These are phyloP conservation scores for Colletotrichum endophyticum DNA, from an alignment of 2,329 filamentous ascomycete genomes.

Conservation along the genomic window DNA sequence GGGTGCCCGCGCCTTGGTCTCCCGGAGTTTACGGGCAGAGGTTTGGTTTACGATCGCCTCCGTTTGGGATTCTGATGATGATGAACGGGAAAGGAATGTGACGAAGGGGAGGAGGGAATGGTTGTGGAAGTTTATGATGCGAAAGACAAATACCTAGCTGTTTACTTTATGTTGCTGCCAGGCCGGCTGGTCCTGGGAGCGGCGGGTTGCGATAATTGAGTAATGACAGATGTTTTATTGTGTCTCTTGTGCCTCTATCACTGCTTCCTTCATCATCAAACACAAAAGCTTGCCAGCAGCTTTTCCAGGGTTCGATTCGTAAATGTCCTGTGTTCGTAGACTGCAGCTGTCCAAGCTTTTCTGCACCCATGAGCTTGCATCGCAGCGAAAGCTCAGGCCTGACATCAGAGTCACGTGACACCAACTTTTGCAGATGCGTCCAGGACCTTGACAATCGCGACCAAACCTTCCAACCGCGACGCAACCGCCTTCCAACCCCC, in stretches of 20 bases:
- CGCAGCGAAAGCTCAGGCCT: neutral
- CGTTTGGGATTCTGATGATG: conserved; percentile 16
- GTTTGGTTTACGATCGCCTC: neutral
- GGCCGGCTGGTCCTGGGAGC: conserved; percentile 21
- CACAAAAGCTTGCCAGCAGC: neutral
- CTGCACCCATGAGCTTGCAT: neutral
- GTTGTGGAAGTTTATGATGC: conserved; percentile 16
- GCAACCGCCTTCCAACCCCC: conserved; percentile 10
- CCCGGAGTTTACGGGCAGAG: neutral
- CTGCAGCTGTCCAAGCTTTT: neutral
- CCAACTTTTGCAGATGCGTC: neutral
- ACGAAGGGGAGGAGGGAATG: neutral
- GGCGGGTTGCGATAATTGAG: conserved; percentile 22
- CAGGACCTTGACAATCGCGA: conserved; percentile 1
- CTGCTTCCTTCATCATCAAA: neutral
- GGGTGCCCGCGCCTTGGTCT: neutral
- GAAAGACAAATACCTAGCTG: conserved; percentile 23
- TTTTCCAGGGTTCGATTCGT: neutral
- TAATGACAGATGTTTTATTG: conserved; percentile 19
- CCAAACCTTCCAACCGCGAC: neutral
- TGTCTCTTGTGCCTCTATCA: neutral
- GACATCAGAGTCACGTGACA: conserved; percentile 23
- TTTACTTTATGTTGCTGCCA: conserved; percentile 21
- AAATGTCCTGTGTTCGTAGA: neutral
- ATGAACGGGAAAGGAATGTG: conserved; percentile 12